These are phyloP conservation scores for Spencermartinsiella europaea DNA, from an alignment of 805 yeast genomes.

Conservation along the genomic window DNA sequence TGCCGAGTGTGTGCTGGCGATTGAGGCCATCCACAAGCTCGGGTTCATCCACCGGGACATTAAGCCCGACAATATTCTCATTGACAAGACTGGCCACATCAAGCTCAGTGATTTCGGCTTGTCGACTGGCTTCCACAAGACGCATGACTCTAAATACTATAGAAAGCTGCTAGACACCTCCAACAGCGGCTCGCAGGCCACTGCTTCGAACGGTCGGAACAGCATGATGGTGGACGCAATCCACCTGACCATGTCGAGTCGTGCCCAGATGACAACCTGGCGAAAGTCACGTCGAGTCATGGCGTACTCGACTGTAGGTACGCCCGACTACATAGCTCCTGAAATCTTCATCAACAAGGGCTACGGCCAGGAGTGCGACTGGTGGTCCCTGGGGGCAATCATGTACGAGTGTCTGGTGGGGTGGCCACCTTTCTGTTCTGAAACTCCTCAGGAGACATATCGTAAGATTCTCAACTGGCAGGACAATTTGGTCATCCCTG, in stretches of 20 bases:
- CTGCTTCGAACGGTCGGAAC: conserved; percentile 44
- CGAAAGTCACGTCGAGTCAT: conserved; percentile 82
- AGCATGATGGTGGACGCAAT: conserved; percentile 91
- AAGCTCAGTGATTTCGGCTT: conserved; percentile 72
- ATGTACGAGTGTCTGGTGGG: conserved; percentile 96
- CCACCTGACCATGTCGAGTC: conserved; percentile 88
- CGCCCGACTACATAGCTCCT: conserved; percentile 95
- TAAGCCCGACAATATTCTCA: conserved; percentile 92
- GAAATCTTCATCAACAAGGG: conserved; percentile 91
- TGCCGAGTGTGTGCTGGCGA: conserved; percentile 94
- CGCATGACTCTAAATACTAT: conserved; percentile 86
- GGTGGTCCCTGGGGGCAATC: conserved; percentile 97
- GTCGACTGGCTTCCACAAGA: conserved; percentile 89
- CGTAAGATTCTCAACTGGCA: conserved; percentile 88
- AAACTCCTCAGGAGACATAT: conserved; percentile 90
- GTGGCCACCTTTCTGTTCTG: conserved; percentile 96
- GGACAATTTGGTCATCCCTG: conserved; percentile 82
- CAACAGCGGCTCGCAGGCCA: conserved; percentile 12
- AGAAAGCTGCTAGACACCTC: conserved; percentile 51
- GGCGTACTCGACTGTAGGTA: conserved; percentile 96
- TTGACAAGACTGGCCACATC: conserved; percentile 71
- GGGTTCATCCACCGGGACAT: conserved; percentile 96
- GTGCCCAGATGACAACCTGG: conserved; percentile 96
- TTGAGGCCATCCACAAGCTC: conserved; percentile 86
- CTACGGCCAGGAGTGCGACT: conserved; percentile 94